Percentiles rank a stretch among this genome's conserved stretches.
Conservation (phyloP, 2,329 filamentous ascomycete genomes). For the Huntiella bhutanensis region DNA sequence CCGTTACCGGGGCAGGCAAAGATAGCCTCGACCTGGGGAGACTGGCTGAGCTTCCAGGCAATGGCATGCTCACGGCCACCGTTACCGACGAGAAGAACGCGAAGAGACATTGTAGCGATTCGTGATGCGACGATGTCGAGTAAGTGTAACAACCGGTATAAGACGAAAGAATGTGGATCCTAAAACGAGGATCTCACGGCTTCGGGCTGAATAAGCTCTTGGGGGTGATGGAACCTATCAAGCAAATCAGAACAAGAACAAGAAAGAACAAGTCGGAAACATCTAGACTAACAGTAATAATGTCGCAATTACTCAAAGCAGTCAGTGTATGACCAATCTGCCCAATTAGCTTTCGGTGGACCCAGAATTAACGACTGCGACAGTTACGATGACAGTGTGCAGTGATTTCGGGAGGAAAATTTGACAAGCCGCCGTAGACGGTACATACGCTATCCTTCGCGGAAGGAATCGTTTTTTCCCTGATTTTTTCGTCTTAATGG, state of each 20-base stretch:
- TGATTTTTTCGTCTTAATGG: too few species aligned
- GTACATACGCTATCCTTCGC: not conserved
- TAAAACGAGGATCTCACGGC: not conserved
- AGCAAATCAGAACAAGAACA: conserved; percentile 4
- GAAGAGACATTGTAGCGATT: conserved; percentile 15
- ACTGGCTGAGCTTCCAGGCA: conserved; percentile 84
- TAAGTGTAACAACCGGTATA: not conserved
- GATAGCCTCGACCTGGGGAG: conserved; percentile 58
- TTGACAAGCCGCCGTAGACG: not conserved
- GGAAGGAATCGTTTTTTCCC: not conserved
- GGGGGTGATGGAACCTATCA: conserved; percentile 1
- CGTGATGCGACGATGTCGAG: not conserved
- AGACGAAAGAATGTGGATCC: conserved; percentile 2
- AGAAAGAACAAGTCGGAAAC: not conserved
- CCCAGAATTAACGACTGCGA: conserved; percentile 2
- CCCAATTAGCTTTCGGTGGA: not conserved
- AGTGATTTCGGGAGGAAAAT: not conserved
- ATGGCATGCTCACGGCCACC: conserved; percentile 88
- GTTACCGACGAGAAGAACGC: conserved; percentile 75
- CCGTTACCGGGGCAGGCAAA: conserved; percentile 62
- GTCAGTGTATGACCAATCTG: not conserved
- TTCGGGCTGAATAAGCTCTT: conserved; percentile 3
- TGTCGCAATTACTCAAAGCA: not conserved
- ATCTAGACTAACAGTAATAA: too few species aligned
- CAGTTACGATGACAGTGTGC: not conserved